These are phyloP conservation scores for apple (Malus domestica) DNA, from an alignment of 306 rosid genomes.

Conservation along the genomic window ASM211411v1 NC_041792.1:30128407-30128906, in stretches of 20 bases:
- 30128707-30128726: too few relatives aligned
- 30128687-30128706: too few relatives aligned
- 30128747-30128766: not conserved
- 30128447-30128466: not conserved
- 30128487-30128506: not conserved
- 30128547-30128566: slow-evolving; percentile 70
- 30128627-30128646: too few relatives aligned
- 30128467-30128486: too few relatives aligned
- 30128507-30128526: not conserved
- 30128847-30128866: not conserved
- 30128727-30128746: not conserved
- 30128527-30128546: slow-evolving; percentile 48
- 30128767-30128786: too few relatives aligned
- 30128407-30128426: not conserved
- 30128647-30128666: too few relatives aligned
- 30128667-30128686: too few relatives aligned
- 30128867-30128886: slow-evolving; percentile 58
- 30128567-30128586: not conserved
- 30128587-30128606: not conserved
- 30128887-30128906: slow-evolving; percentile 77
- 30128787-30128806: not conserved
- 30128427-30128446: too few relatives aligned
- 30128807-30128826: too few relatives aligned
- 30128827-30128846: not conserved
- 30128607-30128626: not conserved